Evolutionary conservation across 306 rosid genomes (phyloP), one percentile per base, ranked within the genome.

Genomic region (Lupinus albus): DNA sequence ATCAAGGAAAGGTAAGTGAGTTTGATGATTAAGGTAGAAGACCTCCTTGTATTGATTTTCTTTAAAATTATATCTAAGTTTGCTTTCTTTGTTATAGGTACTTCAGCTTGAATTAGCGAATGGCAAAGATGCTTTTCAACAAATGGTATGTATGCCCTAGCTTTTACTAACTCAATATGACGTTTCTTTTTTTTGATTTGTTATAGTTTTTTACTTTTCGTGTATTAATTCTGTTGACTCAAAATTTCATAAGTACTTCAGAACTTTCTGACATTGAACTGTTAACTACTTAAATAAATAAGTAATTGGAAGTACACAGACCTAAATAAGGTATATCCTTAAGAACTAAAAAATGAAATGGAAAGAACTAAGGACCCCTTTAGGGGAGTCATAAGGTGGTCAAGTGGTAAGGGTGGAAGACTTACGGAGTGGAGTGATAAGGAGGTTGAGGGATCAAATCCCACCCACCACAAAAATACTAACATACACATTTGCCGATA

Each of bases 1-100:
- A 72, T 49, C 78, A 76, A 50, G 84, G 81, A 56, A 81, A 78
- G 88, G 85, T 84, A 12, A 41, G 88, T 42, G 61, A 47, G 33
- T 68, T 53, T 60, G 30, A 48, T 32, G 56, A 41, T 68, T 69
- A 32, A 52, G 58, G 21, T 71, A 58, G 56, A 64, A 58, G 56
- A 64, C 11, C 20, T 52, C 20, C 36, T 17, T 52, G 47, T 75
- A 64, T 51, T 61, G 5, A 38, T 51, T 52, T 57, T 58, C 11
- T 63, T 77, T 8, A 3, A 3, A 67, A 14, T 15, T 51, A 35
- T 61, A 47, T 54, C 18, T 18, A 1, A 60, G 54, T 21, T 68
- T 63, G 14, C 66, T 57, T 71, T 56, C 42, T 78, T 42, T 64
- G 68, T 61, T 58, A 56, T 67, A 84, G 84, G 78, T 61, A 68